Conservation (phyloP, 768 basidiomycete species). For the Macrolepiota albuminosa region DNA sequence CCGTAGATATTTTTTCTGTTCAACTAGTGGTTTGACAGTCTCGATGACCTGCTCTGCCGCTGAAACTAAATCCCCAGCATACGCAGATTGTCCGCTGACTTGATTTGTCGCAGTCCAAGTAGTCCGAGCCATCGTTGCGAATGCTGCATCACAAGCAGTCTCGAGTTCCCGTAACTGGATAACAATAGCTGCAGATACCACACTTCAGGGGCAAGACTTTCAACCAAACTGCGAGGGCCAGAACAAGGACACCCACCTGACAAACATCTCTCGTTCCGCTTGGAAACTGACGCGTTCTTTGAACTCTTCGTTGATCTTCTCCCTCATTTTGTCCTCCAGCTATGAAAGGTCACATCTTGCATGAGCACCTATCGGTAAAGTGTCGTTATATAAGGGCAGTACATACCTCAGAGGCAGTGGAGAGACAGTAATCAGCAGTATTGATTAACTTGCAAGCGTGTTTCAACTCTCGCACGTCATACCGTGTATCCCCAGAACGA, state of each 20-base stretch:
- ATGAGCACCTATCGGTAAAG: not conserved
- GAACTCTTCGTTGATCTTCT: slow-evolving; percentile 71
- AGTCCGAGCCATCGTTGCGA: slow-evolving; percentile 69
- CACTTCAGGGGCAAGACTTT: slow-evolving; percentile 37
- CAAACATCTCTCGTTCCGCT: slow-evolving; percentile 82
- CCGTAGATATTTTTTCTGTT: slow-evolving; percentile 91
- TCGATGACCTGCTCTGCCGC: slow-evolving; percentile 75
- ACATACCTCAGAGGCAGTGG: slow-evolving; percentile 79
- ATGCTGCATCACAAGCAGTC: slow-evolving; percentile 71
- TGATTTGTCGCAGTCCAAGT: slow-evolving; percentile 77
- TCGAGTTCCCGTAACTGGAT: slow-evolving; percentile 84
- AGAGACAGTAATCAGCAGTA: slow-evolving; percentile 96
- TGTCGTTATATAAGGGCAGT: not conserved
- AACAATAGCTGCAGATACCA: slow-evolving; percentile 79
- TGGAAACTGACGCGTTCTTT: slow-evolving; percentile 81
- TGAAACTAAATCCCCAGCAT: slow-evolving; percentile 71
- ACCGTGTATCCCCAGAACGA: slow-evolving; percentile 75
- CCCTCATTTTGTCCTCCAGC: slow-evolving; percentile 90
- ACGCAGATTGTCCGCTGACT: slow-evolving; percentile 84
- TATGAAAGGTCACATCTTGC: slow-evolving; percentile 23
- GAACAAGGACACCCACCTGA: slow-evolving; percentile 50
- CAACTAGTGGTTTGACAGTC: slow-evolving; percentile 71
- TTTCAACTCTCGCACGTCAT: slow-evolving; percentile 69
- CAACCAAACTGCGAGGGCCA: not conserved
- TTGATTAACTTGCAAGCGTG: slow-evolving; percentile 90